These are phyloP conservation scores for Xylariaceae sp. DNA, from an alignment of 2,329 filamentous ascomycete species.

Conservation along the genomic window DNA sequence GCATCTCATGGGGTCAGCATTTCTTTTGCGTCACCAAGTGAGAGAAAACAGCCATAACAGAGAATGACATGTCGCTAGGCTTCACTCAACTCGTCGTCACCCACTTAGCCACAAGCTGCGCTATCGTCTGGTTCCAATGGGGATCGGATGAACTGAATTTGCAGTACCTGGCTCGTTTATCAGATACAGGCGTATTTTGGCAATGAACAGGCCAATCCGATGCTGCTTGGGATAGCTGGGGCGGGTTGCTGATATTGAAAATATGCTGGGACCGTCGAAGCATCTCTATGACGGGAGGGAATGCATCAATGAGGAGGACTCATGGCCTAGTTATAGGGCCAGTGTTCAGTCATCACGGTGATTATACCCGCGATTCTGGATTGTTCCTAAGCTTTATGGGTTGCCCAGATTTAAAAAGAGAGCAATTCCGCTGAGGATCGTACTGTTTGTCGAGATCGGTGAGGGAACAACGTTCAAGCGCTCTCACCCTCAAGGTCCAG, in stretches of 20 bases:
- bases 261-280: constrained; percentile 29
- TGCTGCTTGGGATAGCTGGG: constrained; percentile 4
- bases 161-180: constrained; percentile 12
- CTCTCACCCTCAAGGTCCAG: background rate
- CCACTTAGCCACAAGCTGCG: constrained; percentile 27
- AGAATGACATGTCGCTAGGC: background rate
- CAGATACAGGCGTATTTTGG: constrained; percentile 5
- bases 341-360: constrained; percentile 28
- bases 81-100: constrained; percentile 21
- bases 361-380: constrained; percentile 7
- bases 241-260: constrained; percentile 17
- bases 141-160: constrained; percentile 18
- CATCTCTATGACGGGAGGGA: constrained; percentile 24
- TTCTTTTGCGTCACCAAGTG: background rate
- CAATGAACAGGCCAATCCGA: constrained; percentile 1
- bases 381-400: constrained; percentile 13
- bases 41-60: background rate
- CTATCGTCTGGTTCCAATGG: constrained; percentile 24
- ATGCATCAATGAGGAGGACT: constrained; percentile 3
- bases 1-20: background rate
- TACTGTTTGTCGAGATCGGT: background rate
- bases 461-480: background rate
- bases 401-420: background rate
- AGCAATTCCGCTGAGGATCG: background rate
- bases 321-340: constrained; percentile 23